Evolutionary conservation across 177 flowering plant species (phyloP).

Genomic region (Vitis hybrid): DNA sequence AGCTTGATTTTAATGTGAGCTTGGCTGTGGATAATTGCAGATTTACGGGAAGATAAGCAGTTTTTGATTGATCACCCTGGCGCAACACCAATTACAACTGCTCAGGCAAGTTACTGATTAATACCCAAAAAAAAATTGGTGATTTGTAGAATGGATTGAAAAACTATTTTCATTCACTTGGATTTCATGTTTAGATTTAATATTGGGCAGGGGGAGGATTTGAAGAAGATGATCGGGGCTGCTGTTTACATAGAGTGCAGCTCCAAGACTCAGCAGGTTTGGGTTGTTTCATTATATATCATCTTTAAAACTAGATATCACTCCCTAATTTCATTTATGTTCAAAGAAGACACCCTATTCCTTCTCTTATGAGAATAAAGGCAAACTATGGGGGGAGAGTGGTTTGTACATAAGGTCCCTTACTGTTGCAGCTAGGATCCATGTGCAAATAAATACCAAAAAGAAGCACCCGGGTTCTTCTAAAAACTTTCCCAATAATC

Average conservation of each 20-base stretch:
- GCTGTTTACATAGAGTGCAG: slow-evolving; percentile 47
- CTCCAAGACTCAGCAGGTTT: slow-evolving; percentile 50
- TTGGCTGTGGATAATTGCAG: slow-evolving; percentile 13
- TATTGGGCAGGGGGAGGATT: slow-evolving; percentile 40
- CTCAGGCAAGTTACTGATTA: slow-evolving; percentile 31
- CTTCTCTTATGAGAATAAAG: too few species aligned
- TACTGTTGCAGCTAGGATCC: too few species aligned
- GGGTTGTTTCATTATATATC: background rate
- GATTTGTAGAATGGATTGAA: background rate
- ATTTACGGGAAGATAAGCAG: slow-evolving; percentile 46
- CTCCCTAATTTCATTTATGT: background rate
- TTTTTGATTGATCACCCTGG: slow-evolving; percentile 44
- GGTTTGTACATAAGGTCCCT: too few species aligned
- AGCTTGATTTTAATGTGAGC: background rate
- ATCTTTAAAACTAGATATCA: background rate
- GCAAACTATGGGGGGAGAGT: too few species aligned
- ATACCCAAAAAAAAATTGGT: background rate
- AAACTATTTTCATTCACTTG: background rate
- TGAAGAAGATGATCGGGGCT: slow-evolving; percentile 45
- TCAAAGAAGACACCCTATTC: background rate
- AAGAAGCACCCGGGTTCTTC: too few species aligned
- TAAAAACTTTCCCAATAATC: too few species aligned
- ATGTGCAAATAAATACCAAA: too few species aligned
- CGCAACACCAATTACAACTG: slow-evolving; percentile 37
- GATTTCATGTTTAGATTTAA: background rate